Conservation (phyloP, 805 yeast genomes). For the Kuraishia capsulata region DNA sequence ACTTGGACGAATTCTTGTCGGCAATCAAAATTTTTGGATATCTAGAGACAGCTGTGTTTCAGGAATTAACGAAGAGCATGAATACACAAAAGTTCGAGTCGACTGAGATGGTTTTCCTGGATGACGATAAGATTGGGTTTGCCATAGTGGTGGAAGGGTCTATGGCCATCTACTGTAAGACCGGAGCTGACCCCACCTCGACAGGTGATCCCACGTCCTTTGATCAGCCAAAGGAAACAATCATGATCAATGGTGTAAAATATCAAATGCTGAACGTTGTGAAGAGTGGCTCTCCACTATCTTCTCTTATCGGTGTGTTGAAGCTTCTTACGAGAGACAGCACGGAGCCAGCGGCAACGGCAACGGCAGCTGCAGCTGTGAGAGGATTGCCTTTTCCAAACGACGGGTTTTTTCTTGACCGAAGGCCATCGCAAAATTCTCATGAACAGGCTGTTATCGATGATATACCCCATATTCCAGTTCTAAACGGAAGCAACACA, state of each 20-base stretch:
- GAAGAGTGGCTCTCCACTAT: conserved; percentile 75
- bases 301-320: conserved; percentile 73
- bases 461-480: too few species aligned
- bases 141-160: conserved; percentile 90
- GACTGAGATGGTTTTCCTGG: conserved; percentile 69
- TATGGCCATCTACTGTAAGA: conserved; percentile 64
- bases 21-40: conserved; percentile 95
- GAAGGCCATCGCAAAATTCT: too few species aligned
- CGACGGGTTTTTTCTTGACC: not conserved
- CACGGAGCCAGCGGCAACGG: too few species aligned
- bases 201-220: conserved; percentile 13
- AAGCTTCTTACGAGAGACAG: conserved; percentile 55
- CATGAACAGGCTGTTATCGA: too few species aligned
- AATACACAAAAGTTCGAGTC: conserved; percentile 74
- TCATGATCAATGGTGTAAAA: conserved; percentile 44
- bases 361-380: too few species aligned
- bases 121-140: conserved; percentile 66
- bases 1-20: conserved; percentile 79
- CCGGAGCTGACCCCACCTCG: conserved; percentile 19
- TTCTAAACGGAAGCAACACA: too few species aligned
- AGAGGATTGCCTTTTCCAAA: not conserved
- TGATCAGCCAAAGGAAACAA: conserved; percentile 26
- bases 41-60: conserved; percentile 81
- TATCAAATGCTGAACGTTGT: conserved; percentile 76
- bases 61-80: conserved; percentile 86